Percentiles rank a stretch among this genome's conserved stretches.
phyloP scores from a whole-genome alignment of 768 basidiomycete species.

The Butyriboletus loyo region DNA sequence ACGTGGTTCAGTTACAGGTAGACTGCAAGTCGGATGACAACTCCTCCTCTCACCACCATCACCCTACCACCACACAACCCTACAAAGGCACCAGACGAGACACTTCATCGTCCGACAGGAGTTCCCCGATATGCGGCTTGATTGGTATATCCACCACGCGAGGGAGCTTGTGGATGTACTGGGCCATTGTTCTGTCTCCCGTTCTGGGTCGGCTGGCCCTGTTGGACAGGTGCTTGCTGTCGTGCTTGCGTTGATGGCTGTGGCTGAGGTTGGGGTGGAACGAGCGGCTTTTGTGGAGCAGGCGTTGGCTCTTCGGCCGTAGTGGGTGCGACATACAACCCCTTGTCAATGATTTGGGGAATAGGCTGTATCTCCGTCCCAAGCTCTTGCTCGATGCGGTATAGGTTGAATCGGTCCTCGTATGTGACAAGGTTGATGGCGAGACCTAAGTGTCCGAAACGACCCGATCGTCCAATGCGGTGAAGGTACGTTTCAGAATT shows the following conservation, averaged over 20 bases:
- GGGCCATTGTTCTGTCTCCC: constrained; percentile 29
- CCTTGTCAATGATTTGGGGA: constrained; percentile 86
- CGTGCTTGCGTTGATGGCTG: constrained; percentile 23
- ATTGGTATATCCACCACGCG: constrained; percentile 21
- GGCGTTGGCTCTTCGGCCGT: constrained; percentile 43
- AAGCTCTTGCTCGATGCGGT: constrained; percentile 97
- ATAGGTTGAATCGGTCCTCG: constrained; percentile 96
- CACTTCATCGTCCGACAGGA: constrained; percentile 27
- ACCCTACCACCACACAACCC: neutral
- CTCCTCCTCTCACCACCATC: neutral
- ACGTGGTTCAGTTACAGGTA: constrained; percentile 7
- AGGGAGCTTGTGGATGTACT: constrained; percentile 20
- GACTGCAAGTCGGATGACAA: constrained; percentile 14
- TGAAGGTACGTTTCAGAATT: constrained; percentile 99
- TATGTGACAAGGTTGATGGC: constrained; percentile 98
- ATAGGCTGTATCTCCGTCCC: constrained; percentile 98
- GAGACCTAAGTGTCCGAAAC: constrained; percentile 94
- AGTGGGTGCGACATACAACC: constrained; percentile 87
- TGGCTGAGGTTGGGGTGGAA: constrained; percentile 35
- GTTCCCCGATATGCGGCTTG: constrained; percentile 29
- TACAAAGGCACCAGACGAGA: neutral
- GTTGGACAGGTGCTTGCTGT: constrained; percentile 27
- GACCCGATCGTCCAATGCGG: constrained; percentile 95
- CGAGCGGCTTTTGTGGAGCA: constrained; percentile 40
- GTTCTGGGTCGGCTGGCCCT: constrained; percentile 22